These are phyloP conservation scores for Dactylellina haptotyla DNA, from an alignment of 2,329 filamentous ascomycete species.

Conservation along the genomic window DNA sequence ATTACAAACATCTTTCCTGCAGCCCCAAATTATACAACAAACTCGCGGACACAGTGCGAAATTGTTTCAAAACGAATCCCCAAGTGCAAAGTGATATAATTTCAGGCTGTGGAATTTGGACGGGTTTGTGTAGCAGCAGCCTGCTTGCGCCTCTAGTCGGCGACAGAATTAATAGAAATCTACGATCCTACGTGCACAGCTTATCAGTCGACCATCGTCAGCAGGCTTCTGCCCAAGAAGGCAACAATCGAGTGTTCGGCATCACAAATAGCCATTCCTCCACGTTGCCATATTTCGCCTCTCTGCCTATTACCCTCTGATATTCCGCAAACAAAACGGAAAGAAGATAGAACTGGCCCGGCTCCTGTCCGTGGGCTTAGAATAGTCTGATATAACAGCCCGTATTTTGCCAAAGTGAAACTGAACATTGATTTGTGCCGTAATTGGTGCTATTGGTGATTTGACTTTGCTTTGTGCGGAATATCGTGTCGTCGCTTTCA, in stretches of 20 bases:
- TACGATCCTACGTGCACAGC: conserved; percentile 25
- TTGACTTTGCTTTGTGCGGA: conserved; percentile 55
- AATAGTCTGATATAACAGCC: conserved; percentile 47
- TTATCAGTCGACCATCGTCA: conserved; percentile 45
- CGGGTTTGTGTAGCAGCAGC: conserved; percentile 5
- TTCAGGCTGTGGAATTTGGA: conserved; percentile 32
- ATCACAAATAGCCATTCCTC: conserved; percentile 2
- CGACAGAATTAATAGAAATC: conserved; percentile 7
- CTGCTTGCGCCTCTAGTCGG: conserved; percentile 17
- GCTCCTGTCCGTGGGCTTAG: conserved; percentile 15
- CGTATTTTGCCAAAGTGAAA: conserved; percentile 54
- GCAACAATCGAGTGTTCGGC: conserved; percentile 24
- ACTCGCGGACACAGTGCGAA: conserved; percentile 48
- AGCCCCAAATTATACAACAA: conserved; percentile 12
- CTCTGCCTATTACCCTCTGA: conserved; percentile 4
- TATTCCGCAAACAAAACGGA: conserved; percentile 38
- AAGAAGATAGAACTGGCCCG: background rate
- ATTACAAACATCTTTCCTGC: background rate
- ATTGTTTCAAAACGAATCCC: background rate
- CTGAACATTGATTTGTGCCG: conserved; percentile 55
- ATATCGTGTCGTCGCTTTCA: conserved; percentile 41
- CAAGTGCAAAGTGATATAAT: conserved; percentile 24
- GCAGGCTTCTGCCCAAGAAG: conserved; percentile 25
- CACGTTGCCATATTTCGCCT: conserved; percentile 16
- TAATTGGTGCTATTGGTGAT: conserved; percentile 55